Evolutionary conservation across 2,329 filamentous ascomycete genomes (phyloP).

Genomic region (Samsoniella hepiali): DNA sequence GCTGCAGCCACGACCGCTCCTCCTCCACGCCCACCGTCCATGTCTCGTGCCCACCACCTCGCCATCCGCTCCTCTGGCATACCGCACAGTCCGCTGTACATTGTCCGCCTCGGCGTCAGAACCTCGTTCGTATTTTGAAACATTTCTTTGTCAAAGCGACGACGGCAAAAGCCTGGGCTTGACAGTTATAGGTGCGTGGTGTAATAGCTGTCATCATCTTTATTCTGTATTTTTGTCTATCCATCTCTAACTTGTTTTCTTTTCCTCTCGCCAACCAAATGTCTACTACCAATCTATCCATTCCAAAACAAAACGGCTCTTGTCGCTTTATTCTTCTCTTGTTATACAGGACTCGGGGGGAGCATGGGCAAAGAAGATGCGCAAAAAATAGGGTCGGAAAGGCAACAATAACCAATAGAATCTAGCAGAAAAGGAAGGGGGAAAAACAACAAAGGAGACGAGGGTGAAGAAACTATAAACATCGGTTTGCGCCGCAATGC

Average conservation of each 20-base stretch:
- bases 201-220: not conserved
- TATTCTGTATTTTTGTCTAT: slow-evolving; percentile 11
- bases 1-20: not conserved
- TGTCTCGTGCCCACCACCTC: not conserved
- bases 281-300: not conserved
- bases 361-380: not conserved
- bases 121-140: not conserved
- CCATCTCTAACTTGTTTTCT: not conserved
- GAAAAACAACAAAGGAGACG: not conserved
- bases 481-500: slow-evolving; percentile 16
- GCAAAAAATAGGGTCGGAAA: not conserved
- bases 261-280: not conserved
- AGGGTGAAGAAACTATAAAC: not conserved
- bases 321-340: not conserved
- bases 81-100: not conserved
- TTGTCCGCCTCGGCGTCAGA: not conserved
- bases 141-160: no score
- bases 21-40: not conserved
- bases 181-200: no score
- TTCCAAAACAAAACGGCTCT: not conserved
- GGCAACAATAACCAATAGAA: not conserved
- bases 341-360: slow-evolving; percentile 9
- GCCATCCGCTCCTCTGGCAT: not conserved
- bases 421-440: not conserved
- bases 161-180: not conserved